Conservation (phyloP, 257 asterid genomes). For the Galeopsis tetrahit region DNA sequence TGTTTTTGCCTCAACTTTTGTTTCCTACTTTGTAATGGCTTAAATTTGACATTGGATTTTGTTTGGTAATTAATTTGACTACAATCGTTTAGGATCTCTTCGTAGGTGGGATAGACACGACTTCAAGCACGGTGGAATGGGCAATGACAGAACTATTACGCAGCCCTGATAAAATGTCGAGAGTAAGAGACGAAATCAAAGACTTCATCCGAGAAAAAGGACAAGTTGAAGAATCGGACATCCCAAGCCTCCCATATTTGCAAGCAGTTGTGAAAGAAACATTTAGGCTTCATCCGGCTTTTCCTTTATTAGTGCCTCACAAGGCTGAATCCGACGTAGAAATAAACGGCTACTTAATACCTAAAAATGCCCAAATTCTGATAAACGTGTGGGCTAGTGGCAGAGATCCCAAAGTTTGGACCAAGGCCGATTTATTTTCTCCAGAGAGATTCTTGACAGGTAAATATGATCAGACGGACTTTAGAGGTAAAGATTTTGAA, state of each 20-base stretch:
- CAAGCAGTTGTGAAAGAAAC: constrained; percentile 47
- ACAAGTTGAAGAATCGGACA: constrained; percentile 38
- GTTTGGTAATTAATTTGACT: no score
- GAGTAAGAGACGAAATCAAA: constrained; percentile 22
- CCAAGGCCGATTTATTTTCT: constrained; percentile 34
- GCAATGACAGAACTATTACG: constrained; percentile 45
- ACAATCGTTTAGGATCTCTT: constrained; percentile 15
- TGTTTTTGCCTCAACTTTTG: neutral
- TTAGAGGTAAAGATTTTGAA: constrained; percentile 42
- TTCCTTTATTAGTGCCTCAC: constrained; percentile 41
- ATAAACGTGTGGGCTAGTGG: constrained; percentile 49
- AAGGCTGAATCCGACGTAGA: constrained; percentile 28
- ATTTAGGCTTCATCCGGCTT: constrained; percentile 43
- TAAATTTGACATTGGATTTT: no score
- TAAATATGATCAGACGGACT: constrained; percentile 13
- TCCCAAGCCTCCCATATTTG: constrained; percentile 33
- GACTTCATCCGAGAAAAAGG: neutral
- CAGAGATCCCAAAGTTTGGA: constrained; percentile 32
- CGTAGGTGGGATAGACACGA: neutral
- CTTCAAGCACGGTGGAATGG: constrained; percentile 43
- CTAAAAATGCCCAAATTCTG: constrained; percentile 37
- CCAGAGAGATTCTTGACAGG: constrained; percentile 46
- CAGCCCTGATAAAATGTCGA: constrained; percentile 27
- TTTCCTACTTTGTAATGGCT: no score
- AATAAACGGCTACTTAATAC: constrained; percentile 37